Percentiles rank a stretch among this genome's conserved stretches.
Evolutionary conservation across 768 basidiomycete species (phyloP).

Genomic region (Boletus sp.): DNA sequence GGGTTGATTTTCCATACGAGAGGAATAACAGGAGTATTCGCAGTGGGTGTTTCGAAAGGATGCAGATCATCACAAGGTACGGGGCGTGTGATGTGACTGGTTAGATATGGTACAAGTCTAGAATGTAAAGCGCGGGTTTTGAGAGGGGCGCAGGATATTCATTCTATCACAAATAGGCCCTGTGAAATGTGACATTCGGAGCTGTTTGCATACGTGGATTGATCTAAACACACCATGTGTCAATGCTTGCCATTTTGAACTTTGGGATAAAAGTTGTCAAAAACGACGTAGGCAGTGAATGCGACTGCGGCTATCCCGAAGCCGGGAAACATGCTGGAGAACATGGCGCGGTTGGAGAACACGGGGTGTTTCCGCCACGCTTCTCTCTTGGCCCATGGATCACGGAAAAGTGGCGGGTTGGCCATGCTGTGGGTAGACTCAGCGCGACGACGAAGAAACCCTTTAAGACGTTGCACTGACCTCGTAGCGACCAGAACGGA

Average conservation of each 20-base stretch:
- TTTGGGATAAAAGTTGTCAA: slow-evolving; percentile 66
- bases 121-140: background rate
- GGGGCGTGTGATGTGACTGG: background rate
- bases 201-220: background rate
- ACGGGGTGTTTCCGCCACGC: slow-evolving; percentile 92
- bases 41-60: background rate
- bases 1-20: no score
- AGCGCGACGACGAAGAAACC: slow-evolving; percentile 1
- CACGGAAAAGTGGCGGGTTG: slow-evolving; percentile 75
- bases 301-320: slow-evolving; percentile 91
- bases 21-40: background rate
- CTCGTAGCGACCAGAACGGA: slow-evolving; percentile 15
- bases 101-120: slow-evolving; percentile 10
- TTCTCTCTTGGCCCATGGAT: slow-evolving; percentile 93
- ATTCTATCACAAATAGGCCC: background rate
- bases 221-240: slow-evolving; percentile 9
- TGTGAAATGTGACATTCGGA: slow-evolving; percentile 1
- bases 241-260: slow-evolving; percentile 28
- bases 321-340: slow-evolving; percentile 89
- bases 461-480: slow-evolving; percentile 11
- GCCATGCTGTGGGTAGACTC: slow-evolving; percentile 45
- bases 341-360: slow-evolving; percentile 84
- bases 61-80: background rate
- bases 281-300: slow-evolving; percentile 88
- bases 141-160: background rate